Percentiles rank a stretch among this genome's conserved stretches.
phyloP scores from a whole-genome alignment of 495 filamentous ascomycete genomes.

The Friedmanniomyces simplex region DNA sequence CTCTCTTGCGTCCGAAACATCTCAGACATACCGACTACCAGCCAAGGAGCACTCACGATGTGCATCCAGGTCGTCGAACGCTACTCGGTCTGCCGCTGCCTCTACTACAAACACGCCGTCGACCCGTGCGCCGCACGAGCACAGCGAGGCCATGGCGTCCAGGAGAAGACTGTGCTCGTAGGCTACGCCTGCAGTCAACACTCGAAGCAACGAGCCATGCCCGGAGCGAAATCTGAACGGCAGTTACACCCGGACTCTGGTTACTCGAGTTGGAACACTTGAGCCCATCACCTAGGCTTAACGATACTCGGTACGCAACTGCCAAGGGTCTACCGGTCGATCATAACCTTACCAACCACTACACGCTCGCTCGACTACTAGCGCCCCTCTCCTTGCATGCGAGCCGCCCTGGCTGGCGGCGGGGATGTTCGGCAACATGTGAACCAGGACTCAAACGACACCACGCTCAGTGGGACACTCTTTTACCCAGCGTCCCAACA shows the following conservation, averaged over 20 bases:
- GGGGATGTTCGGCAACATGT: too few relatives aligned
- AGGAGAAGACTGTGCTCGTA: conserved; percentile 66
- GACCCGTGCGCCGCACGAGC: conserved; percentile 64
- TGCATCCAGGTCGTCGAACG: conserved; percentile 64
- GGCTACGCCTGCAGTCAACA: conserved; percentile 67
- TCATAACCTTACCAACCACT: too few relatives aligned
- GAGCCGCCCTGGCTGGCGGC: too few relatives aligned
- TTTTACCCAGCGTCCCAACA: too few relatives aligned
- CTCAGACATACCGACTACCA: neutral
- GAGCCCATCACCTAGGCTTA: neutral
- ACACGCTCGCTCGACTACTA: too few relatives aligned
- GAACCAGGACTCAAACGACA: too few relatives aligned
- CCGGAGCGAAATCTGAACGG: conserved; percentile 24
- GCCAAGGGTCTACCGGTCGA: neutral
- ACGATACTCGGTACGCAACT: neutral
- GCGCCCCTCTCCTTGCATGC: too few relatives aligned
- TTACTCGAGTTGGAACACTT: conserved; percentile 35
- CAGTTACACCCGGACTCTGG: conserved; percentile 39
- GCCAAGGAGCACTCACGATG: conserved; percentile 39
- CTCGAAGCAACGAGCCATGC: conserved; percentile 27
- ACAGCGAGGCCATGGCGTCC: conserved; percentile 57
- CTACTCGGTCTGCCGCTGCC: conserved; percentile 68
- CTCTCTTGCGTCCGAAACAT: neutral
- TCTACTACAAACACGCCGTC: conserved; percentile 69
- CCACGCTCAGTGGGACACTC: too few relatives aligned